Conservation (phyloP, 768 basidiomycete species). For the Wakefieldia striispora region DNA sequence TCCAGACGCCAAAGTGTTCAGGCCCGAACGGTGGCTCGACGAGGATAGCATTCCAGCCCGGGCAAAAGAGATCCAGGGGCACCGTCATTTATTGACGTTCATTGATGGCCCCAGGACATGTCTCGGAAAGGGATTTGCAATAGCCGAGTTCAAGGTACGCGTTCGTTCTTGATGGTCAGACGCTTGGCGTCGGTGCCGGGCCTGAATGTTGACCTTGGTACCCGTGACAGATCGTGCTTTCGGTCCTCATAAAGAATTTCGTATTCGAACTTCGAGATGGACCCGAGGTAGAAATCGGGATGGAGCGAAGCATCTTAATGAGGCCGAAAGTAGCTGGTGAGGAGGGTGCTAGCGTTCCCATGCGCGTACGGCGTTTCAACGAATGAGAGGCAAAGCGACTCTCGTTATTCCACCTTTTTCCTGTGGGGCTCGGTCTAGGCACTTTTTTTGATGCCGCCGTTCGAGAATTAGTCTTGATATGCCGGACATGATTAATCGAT, state of each 20-base stretch:
- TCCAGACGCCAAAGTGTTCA: constrained; percentile 50
- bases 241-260: constrained; percentile 38
- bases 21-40: constrained; percentile 61
- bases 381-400: constrained; percentile 1
- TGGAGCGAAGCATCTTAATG: constrained; percentile 11
- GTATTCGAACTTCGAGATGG: constrained; percentile 24
- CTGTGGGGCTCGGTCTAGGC: no score
- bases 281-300: constrained; percentile 13
- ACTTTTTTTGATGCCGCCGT: no score
- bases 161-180: constrained; percentile 1
- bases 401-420: no score
- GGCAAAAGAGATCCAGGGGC: constrained; percentile 46
- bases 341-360: constrained; percentile 28
- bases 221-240: constrained; percentile 38
- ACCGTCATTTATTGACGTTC: constrained; percentile 51
- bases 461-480: no score
- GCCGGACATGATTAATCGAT: no score
- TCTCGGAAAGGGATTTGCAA: constrained; percentile 47
- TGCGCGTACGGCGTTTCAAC: constrained; percentile 27
- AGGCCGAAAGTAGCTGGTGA: constrained; percentile 24
- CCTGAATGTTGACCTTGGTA: no score
- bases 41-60: constrained; percentile 21
- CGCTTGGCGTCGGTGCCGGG: no score
- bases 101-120: constrained; percentile 52
- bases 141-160: constrained; percentile 35